Evolutionary conservation across 352 stramenopile genomes (phyloP), one percentile per base, ranked within the genome.

Genomic region (Globisporangium heterothallicum): DNA sequence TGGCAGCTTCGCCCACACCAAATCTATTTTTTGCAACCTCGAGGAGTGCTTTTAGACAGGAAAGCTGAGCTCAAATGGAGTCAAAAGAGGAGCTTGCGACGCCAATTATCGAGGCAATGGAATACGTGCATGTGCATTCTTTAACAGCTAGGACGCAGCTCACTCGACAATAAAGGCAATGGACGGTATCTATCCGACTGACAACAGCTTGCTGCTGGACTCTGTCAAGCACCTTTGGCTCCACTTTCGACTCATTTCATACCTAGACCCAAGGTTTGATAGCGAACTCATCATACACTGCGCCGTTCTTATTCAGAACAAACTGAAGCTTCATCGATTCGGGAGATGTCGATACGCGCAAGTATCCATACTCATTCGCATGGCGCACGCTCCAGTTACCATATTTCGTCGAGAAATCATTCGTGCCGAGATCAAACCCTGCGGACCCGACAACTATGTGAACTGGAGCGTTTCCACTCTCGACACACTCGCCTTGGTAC

Each of bases 361-460:
- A 59, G 49, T 88, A 78, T 12, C 80, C 80, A 35, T 86, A 91
- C 25, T 78, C 80, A 22, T 86, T 80, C 13, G 71, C 64, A 42
- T 91, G 74, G 16, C 68, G 55, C 18, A 84, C 49, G 50, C 80
- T 88, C 77, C 77, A 91, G 25, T 80, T 71, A 9, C 80, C 80
- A 18, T 78, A 84, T 27, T 72, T 60, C 6, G 65, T 51, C 9
- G 80, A 88, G 30, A 88, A 91, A 1, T 59, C 69, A 1, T 68
- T 51, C 6, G 49, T 71, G 10, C 70, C 70, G 24, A 86, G 57
- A 13, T 74, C 66, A 59, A 71, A 83, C 0, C 86, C 86, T 6
- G 83, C 85, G n/a, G 84, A 80, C 3, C 86, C 86, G 8, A 83
- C 68, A 1, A 95, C 64, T 2, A 92, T 55, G 57, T 96, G 84